Percentiles rank a stretch among this genome's conserved stretches.
Evolutionary conservation across 352 stramenopile genomes (phyloP).

Genomic region (Pythium rhizo-oryzae): DNA sequence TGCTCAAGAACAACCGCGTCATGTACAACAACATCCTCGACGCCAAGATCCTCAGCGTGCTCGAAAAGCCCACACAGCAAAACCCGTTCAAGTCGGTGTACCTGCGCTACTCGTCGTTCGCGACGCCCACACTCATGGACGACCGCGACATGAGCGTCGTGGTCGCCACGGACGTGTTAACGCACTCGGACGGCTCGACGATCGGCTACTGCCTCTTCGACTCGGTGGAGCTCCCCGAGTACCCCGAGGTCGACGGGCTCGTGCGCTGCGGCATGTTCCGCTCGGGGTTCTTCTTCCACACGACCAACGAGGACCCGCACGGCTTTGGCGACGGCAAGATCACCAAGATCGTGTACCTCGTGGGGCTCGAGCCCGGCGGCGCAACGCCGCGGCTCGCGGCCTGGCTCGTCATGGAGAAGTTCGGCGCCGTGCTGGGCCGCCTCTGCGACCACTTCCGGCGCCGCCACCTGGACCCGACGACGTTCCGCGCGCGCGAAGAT

Average conservation of each 20-base stretch:
- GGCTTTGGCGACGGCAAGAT: constrained; percentile 8
- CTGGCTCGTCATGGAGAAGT: no score
- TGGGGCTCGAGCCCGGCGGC: constrained; percentile 49
- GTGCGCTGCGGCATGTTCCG: no score
- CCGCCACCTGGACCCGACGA: no score
- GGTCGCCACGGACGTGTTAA: constrained; percentile 35
- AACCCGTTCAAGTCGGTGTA: no score
- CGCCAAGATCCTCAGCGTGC: constrained; percentile 39
- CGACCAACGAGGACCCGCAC: background rate
- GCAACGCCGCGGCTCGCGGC: no score
- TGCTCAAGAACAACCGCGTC: constrained; percentile 47
- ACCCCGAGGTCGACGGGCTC: no score
- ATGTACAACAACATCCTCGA: constrained; percentile 54
- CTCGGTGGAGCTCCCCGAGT: no score
- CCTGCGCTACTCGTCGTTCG: no score
- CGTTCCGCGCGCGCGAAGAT: constrained; percentile 48
- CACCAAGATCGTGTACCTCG: constrained; percentile 69
- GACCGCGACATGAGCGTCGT: constrained; percentile 47
- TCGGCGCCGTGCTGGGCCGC: no score
- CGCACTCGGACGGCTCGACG: constrained; percentile 42
- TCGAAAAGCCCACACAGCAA: constrained; percentile 42
- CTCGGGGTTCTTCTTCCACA: no score
- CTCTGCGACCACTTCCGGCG: no score
- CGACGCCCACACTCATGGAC: no score
- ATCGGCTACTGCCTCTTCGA: constrained; percentile 72